A percentile compares a stretch with the other conserved stretches of the same genome.
These are phyloP conservation scores for Lavandula angustifolia DNA, from an alignment of 257 asterid genomes.

Conservation along the genomic window DNA sequence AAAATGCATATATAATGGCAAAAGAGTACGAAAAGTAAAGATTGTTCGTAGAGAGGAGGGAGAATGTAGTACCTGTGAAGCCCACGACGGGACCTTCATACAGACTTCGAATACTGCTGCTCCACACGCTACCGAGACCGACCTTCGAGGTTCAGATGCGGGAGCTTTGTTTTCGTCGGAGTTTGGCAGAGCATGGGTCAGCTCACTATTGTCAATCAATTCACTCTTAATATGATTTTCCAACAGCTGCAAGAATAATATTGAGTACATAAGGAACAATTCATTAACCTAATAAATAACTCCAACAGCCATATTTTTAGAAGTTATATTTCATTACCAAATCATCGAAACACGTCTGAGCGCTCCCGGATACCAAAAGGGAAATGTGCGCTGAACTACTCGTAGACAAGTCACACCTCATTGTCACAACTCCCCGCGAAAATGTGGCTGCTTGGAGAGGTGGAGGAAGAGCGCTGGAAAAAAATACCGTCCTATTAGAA, in stretches of 20 bases:
- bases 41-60: neutral
- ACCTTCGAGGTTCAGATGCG: constrained; percentile 79
- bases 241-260: constrained; percentile 51
- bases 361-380: constrained; percentile 93
- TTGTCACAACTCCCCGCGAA: constrained; percentile 96
- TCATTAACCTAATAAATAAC: neutral
- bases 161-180: constrained; percentile 57
- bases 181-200: constrained; percentile 58
- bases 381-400: constrained; percentile 93
- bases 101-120: constrained; percentile 86
- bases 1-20: neutral
- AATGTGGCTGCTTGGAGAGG: constrained; percentile 95
- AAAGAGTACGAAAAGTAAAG: no score
- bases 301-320: neutral
- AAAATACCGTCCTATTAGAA: constrained; percentile 19
- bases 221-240: constrained; percentile 98
- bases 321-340: constrained; percentile 47
- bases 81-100: constrained; percentile 94
- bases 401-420: constrained; percentile 95
- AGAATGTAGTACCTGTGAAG: constrained; percentile 69
- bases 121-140: constrained; percentile 92
- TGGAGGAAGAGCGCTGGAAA: constrained; percentile 92
- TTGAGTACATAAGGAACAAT: neutral
- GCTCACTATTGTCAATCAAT: constrained; percentile 68
- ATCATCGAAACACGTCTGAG: constrained; percentile 96